phyloP scores from a whole-genome alignment of 2,329 filamentous ascomycete species.

The Fusarium sp. region DNA sequence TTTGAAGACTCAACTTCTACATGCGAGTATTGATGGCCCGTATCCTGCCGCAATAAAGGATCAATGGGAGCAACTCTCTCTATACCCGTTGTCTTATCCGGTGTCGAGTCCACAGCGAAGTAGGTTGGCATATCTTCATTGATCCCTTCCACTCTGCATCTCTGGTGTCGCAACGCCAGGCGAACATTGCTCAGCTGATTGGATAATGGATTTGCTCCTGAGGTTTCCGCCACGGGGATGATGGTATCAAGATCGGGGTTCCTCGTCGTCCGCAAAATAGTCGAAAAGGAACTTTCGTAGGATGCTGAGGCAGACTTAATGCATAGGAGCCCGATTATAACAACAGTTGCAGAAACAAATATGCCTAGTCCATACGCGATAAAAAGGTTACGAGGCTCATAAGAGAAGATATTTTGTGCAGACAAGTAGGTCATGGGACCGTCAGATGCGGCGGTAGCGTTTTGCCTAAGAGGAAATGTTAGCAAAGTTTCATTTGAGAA shows the following conservation, averaged over 20 bases:
- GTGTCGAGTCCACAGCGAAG: background rate
- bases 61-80: background rate
- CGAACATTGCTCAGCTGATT: background rate
- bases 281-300: conserved; percentile 5
- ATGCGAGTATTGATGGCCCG: background rate
- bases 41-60: accelerated
- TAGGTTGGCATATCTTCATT: background rate
- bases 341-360: accelerated
- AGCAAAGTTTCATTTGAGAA: background rate
- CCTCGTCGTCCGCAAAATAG: conserved; percentile 6
- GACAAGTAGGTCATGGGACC: background rate
- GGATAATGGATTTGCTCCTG: conserved; percentile 3
- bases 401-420: background rate
- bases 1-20: background rate
- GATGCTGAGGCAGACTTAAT: background rate
- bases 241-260: conserved; percentile 9
- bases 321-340: background rate
- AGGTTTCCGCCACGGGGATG: background rate
- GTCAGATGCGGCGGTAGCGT: background rate
- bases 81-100: background rate
- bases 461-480: background rate
- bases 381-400: conserved; percentile 12
- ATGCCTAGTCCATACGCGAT: conserved; percentile 2
- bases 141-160: accelerated
- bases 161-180: background rate